phyloP scores from a whole-genome alignment of 192 early-diverging fungal species.

The Kickxella alabastrina region DNA sequence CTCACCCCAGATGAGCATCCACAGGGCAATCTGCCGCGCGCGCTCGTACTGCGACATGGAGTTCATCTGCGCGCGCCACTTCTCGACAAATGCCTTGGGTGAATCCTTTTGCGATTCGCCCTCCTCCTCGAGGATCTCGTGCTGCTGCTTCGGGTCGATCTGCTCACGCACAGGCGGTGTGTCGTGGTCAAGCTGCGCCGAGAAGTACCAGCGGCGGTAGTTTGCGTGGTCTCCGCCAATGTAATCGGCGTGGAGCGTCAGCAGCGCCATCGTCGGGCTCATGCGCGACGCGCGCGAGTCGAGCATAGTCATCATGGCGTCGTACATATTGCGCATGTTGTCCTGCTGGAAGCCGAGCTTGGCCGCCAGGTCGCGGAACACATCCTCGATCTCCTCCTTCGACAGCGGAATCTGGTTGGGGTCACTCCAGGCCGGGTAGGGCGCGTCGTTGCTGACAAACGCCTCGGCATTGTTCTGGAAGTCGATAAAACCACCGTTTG shows the following conservation, averaged over 20 bases:
- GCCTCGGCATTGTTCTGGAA: slow-evolving; percentile 53
- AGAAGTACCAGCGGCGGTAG: slow-evolving; percentile 82
- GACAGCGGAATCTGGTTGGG: slow-evolving; percentile 63
- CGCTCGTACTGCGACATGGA: slow-evolving; percentile 66
- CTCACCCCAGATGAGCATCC: slow-evolving; percentile 78
- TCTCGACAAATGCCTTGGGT: slow-evolving; percentile 54
- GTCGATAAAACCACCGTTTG: slow-evolving; percentile 50
- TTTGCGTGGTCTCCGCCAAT: slow-evolving; percentile 78
- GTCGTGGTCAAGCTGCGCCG: slow-evolving; percentile 62
- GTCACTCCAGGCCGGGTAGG: slow-evolving; percentile 57
- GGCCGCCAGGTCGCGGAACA: slow-evolving; percentile 60
- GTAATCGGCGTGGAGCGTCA: slow-evolving; percentile 73
- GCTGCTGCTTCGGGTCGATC: slow-evolving; percentile 51
- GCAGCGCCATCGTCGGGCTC: slow-evolving; percentile 63
- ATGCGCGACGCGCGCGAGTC: slow-evolving; percentile 75
- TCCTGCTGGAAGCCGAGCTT: slow-evolving; percentile 79
- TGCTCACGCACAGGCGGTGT: slow-evolving; percentile 51
- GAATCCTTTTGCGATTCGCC: slow-evolving; percentile 38
- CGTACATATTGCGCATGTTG: slow-evolving; percentile 72
- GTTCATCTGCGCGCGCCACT: slow-evolving; percentile 71
- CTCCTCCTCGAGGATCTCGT: slow-evolving; percentile 47
- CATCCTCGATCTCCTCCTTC: slow-evolving; percentile 64
- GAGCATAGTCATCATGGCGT: slow-evolving; percentile 73
- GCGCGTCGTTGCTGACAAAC: slow-evolving; percentile 44
- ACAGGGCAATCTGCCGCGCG: slow-evolving; percentile 68